Conservation (phyloP, 2,329 filamentous ascomycete species). For the Xylariaceae sp. region DNA sequence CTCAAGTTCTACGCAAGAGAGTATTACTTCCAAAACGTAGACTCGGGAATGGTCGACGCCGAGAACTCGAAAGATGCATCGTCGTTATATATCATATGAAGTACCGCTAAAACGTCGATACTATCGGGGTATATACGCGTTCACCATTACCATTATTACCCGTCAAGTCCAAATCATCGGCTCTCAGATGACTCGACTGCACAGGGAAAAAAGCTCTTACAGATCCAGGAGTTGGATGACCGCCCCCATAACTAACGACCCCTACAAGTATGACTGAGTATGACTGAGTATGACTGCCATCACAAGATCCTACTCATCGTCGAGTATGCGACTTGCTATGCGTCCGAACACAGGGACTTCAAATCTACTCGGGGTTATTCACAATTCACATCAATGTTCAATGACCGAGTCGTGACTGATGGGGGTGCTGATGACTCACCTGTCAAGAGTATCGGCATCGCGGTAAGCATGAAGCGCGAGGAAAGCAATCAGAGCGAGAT, state of each 20-base stretch:
- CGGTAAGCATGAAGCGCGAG: slow-evolving; percentile 74
- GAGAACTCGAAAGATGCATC: neutral
- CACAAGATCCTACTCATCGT: slow-evolving; percentile 53
- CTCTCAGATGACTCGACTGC: neutral
- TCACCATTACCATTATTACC: slow-evolving; percentile 11
- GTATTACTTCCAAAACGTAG: neutral
- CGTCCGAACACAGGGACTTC: slow-evolving; percentile 84
- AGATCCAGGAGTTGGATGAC: neutral
- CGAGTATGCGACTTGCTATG: slow-evolving; percentile 81
- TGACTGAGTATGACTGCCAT: neutral
- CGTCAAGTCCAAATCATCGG: neutral
- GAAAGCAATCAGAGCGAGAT: slow-evolving; percentile 70
- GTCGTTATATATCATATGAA: slow-evolving; percentile 2
- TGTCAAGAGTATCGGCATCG: slow-evolving; percentile 65
- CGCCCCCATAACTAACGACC: neutral
- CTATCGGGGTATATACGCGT: slow-evolving; percentile 7
- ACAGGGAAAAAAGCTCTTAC: neutral
- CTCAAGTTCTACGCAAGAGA: neutral
- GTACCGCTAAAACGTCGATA: slow-evolving; percentile 3
- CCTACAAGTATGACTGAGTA: neutral
- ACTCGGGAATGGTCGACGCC: neutral
- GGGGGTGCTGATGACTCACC: slow-evolving; percentile 36
- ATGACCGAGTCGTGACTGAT: slow-evolving; percentile 37
- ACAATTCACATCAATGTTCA: slow-evolving; percentile 19
- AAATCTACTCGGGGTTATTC: slow-evolving; percentile 47